phyloP scores from a whole-genome alignment of 176 grass and related monocot species.

The Melocanna baccifera region DNA sequence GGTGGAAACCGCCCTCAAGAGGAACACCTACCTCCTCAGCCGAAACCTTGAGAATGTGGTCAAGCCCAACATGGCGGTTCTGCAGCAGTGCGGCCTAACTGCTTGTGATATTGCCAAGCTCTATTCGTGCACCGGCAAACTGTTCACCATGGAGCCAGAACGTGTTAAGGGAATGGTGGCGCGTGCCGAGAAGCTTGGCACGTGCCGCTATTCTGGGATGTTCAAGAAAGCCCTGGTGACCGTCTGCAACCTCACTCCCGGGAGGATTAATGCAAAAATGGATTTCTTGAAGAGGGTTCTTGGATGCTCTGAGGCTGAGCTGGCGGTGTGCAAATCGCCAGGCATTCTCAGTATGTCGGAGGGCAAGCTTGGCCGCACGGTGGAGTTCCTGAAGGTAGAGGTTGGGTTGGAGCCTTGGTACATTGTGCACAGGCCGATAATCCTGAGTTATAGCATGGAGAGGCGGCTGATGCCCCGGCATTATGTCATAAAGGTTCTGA shows the following conservation, averaged over 20 bases:
- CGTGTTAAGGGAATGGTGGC: neutral
- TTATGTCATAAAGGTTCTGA: conserved; percentile 35
- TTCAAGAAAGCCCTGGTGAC: neutral
- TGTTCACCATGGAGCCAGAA: neutral
- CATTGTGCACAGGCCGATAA: neutral
- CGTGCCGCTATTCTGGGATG: neutral
- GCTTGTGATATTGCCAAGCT: neutral
- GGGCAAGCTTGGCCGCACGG: neutral
- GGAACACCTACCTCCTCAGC: neutral
- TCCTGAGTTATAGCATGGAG: conserved; percentile 30
- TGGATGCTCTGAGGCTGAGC: conserved; percentile 43
- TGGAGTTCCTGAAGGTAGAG: conserved; percentile 30
- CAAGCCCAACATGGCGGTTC: neutral
- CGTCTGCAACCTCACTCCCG: neutral
- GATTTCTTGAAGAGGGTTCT: conserved; percentile 38
- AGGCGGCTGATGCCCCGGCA: conserved; percentile 37
- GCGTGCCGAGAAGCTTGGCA: neutral
- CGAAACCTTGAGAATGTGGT: neutral
- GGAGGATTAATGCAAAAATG: neutral
- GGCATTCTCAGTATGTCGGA: neutral
- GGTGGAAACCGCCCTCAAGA: neutral
- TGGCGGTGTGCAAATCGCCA: conserved; percentile 11
- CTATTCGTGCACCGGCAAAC: neutral
- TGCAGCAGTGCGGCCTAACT: neutral
- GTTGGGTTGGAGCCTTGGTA: neutral